Conservation (phyloP, 768 basidiomycete genomes). For the Gymnopilus junonius region DNA sequence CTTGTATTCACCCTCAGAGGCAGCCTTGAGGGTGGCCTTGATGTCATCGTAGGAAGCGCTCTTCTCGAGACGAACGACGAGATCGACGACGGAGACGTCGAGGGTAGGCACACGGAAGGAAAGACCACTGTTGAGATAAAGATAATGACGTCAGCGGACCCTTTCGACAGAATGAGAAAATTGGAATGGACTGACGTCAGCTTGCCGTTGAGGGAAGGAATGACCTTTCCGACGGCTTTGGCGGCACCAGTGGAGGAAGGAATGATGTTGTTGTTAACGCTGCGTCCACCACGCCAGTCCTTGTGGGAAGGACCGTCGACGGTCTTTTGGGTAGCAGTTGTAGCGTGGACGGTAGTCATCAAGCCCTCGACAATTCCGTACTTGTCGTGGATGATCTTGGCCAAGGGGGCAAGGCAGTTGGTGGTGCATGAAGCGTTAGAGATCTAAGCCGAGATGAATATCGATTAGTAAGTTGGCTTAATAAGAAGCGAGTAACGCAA, state of each 20-base stretch:
- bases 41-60: constrained; percentile 86
- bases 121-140: constrained; percentile 64
- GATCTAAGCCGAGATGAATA: constrained; percentile 51
- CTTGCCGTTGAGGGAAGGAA: constrained; percentile 95
- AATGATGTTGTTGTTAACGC: constrained; percentile 98
- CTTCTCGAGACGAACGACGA: constrained; percentile 92
- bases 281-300: constrained; percentile 98
- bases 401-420: constrained; percentile 99
- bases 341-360: constrained; percentile 98
- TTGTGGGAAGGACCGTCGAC: constrained; percentile 94
- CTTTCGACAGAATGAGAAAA: neutral
- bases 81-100: constrained; percentile 98
- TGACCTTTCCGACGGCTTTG: constrained; percentile 99
- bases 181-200: constrained; percentile 68
- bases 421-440: constrained; percentile 99
- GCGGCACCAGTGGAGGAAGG: constrained; percentile 99
- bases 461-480: neutral
- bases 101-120: constrained; percentile 97
- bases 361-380: constrained; percentile 96
- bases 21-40: constrained; percentile 83
- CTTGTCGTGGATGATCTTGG: constrained; percentile 97
- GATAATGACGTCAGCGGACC: constrained; percentile 8
- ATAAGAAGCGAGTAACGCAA: neutral
- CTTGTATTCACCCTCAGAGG: constrained; percentile 70
- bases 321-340: constrained; percentile 95